A percentile compares a stretch with the other conserved stretches of the same genome.
These are phyloP conservation scores for Gymnopilus junonius DNA, from an alignment of 768 basidiomycete species.

Conservation along the genomic window DNA sequence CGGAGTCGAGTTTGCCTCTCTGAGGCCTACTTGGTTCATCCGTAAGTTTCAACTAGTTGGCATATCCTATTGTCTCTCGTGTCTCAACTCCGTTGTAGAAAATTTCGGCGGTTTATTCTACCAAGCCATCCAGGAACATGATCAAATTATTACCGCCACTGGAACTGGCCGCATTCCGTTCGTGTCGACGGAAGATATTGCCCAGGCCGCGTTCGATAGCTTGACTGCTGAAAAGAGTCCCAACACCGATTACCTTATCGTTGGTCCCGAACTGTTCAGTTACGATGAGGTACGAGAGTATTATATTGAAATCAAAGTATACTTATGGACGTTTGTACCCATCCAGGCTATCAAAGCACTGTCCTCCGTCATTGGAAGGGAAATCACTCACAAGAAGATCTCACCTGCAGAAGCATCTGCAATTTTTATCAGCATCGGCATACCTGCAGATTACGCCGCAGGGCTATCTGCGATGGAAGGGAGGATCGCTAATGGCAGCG, in stretches of 20 bases:
- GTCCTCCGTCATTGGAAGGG: constrained; percentile 26
- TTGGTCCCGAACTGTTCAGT: constrained; percentile 12
- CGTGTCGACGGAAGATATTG: constrained; percentile 31
- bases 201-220: constrained; percentile 29
- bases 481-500: constrained; percentile 18
- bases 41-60: constrained; percentile 20
- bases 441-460: constrained; percentile 13
- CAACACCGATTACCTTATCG: constrained; percentile 2
- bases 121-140: constrained; percentile 22
- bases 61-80: neutral
- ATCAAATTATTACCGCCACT: constrained; percentile 20
- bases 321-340: neutral
- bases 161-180: constrained; percentile 26
- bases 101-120: constrained; percentile 28
- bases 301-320: neutral
- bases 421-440: neutral
- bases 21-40: constrained; percentile 36
- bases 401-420: constrained; percentile 12
- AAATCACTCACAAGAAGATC: constrained; percentile 27
- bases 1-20: constrained; percentile 28
- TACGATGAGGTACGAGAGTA: constrained; percentile 13
- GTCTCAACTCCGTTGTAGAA: constrained; percentile 19
- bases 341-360: constrained; percentile 26
- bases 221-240: constrained; percentile 21
- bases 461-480: constrained; percentile 14